Evolutionary conservation across 2,329 filamentous ascomycete species (phyloP), one percentile per base, ranked within the genome.

Genomic region (Aureobasidium sp.): DNA sequence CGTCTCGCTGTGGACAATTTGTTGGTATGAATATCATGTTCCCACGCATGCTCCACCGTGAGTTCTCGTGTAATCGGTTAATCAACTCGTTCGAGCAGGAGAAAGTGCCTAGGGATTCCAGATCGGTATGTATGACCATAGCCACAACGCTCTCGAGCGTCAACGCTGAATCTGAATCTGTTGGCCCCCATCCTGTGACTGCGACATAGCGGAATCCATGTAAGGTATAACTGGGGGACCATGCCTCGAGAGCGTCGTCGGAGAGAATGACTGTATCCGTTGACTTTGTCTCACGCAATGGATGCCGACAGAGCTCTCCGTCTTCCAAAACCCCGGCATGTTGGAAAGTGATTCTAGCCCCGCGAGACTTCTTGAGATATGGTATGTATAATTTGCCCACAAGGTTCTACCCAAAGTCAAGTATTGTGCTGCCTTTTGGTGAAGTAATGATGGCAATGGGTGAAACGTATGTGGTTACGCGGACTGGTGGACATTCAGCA

Each of bases 401-500:
- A 0, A 85, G 71, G 65, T 85, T 84, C 67, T 85, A 82, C 1
- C 82, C 82, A 68, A 85, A 84, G 64, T 85, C 82, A 37, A 85
- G 63, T 1, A 84, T 71, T 0, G 72, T 78, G 65, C 81, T 81
- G 6, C 80, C 79, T 0, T 76, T 75, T 0, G 73, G 71, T 0
- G 75, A 73, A 3, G 44, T 67, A 32, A 73, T 67, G 10, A 75
- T 69, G 1, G 69, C 52, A 3, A 64, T 52, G 0, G 73, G 69
- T 26, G 65, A 67, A 36, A 73, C 41, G 34, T 64, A 67, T 64
- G 76, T 68, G 0, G 70, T 71, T 3, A 70, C 67, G 15, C 77
- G 72, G 0, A 82, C 76, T 0, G 80, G 80, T 2, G 81, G 75
- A 0, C 71, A 74, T 63, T 79, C 75, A 0, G 79, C 20, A 20